Conservation (phyloP, 176 grass and related monocot genomes). For the Lolium perenne region DNA sequence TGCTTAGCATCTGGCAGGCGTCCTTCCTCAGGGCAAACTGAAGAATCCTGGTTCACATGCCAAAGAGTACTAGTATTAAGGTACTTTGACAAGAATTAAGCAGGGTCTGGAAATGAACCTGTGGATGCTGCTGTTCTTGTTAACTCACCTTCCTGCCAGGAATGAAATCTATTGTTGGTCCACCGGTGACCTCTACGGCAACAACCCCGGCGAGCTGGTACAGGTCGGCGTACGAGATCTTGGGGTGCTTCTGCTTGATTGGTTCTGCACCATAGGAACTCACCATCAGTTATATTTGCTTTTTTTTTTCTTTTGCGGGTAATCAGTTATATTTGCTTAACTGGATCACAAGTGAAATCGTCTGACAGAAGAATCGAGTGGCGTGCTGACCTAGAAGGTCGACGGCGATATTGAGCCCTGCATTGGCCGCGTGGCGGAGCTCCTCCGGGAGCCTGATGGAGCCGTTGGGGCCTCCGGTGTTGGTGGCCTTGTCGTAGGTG, state of each 20-base stretch:
- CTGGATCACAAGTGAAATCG: neutral
- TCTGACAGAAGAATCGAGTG: neutral
- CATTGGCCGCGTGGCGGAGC: slow-evolving; percentile 53
- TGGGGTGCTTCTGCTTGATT: slow-evolving; percentile 64
- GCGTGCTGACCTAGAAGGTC: slow-evolving; percentile 59
- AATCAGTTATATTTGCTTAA: neutral
- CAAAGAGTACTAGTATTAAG: too few relatives aligned
- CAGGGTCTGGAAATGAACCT: neutral
- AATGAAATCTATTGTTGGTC: slow-evolving; percentile 61
- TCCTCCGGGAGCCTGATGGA: slow-evolving; percentile 61
- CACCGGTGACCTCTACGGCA: slow-evolving; percentile 74
- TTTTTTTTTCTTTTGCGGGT: neutral
- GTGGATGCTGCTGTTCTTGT: neutral
- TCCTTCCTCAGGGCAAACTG: slow-evolving; percentile 52
- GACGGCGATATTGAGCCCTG: slow-evolving; percentile 71
- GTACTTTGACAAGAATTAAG: neutral
- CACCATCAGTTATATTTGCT: neutral
- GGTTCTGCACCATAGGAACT: slow-evolving; percentile 48
- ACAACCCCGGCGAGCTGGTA: slow-evolving; percentile 84
- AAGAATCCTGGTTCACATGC: slow-evolving; percentile 53
- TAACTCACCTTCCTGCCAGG: slow-evolving; percentile 62
- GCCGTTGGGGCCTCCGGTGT: slow-evolving; percentile 68
- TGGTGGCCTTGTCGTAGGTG: slow-evolving; percentile 62
- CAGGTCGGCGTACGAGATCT: slow-evolving; percentile 76
- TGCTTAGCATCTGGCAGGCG: slow-evolving; percentile 67